phyloP scores from a whole-genome alignment of 768 basidiomycete genomes.

The Russula ochroleuca region DNA sequence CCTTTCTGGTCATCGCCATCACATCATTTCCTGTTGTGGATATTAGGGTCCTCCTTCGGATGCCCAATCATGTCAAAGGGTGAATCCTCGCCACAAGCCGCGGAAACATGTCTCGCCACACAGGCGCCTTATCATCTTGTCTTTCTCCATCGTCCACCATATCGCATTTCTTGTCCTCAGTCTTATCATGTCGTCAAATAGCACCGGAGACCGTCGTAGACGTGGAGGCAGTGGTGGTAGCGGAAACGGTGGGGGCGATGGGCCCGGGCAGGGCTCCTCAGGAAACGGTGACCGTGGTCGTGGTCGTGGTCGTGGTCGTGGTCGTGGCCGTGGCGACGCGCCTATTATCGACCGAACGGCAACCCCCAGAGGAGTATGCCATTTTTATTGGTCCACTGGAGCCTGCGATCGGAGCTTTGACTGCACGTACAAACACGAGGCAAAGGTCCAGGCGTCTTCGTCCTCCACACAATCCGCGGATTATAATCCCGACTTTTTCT shows the following conservation, averaged over 20 bases:
- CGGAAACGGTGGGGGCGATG: slow-evolving; percentile 1
- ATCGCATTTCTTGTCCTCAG: neutral
- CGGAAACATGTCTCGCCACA: neutral
- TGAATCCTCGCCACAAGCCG: slow-evolving; percentile 4
- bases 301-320: neutral
- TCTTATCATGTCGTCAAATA: slow-evolving; percentile 13
- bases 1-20: neutral
- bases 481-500: slow-evolving; percentile 28
- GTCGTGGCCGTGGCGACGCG: slow-evolving; percentile 21
- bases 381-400: slow-evolving; percentile 33
- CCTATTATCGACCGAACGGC: slow-evolving; percentile 9
- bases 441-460: slow-evolving; percentile 7
- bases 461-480: slow-evolving; percentile 7
- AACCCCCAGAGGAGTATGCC: slow-evolving; percentile 31
- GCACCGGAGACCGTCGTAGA: slow-evolving; percentile 1
- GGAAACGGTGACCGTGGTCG: slow-evolving; percentile 6
- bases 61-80: neutral
- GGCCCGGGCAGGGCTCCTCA: neutral
- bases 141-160: neutral
- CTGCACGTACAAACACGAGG: slow-evolving; percentile 32
- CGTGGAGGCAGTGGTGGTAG: neutral
- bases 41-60: neutral
- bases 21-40: neutral
- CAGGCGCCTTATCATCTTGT: neutral
- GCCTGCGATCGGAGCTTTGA: slow-evolving; percentile 31